A percentile compares a stretch with the other conserved stretches of the same genome.
phyloP scores from a whole-genome alignment of 2,329 filamentous ascomycete species.

The Penicillium occitanis region DNA sequence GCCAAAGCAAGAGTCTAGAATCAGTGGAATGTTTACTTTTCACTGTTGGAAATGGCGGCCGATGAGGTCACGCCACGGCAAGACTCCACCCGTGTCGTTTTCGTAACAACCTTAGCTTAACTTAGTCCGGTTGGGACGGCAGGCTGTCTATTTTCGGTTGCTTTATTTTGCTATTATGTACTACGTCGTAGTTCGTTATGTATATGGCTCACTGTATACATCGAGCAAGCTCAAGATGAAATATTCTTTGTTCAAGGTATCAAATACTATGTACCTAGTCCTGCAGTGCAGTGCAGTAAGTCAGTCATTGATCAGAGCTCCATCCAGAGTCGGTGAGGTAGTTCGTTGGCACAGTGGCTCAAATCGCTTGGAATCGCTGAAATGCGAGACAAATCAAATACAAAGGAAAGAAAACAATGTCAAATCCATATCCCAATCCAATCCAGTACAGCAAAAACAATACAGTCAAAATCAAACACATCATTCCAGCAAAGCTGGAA shows the following conservation, averaged over 20 bases:
- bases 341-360: constrained; percentile 7
- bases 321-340: not conserved
- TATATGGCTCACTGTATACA: not conserved
- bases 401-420: constrained; percentile 13
- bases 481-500: constrained; percentile 22
- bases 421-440: constrained; percentile 2
- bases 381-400: constrained; percentile 19
- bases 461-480: constrained; percentile 17
- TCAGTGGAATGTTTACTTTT: not conserved
- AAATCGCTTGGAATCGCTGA: constrained; percentile 20
- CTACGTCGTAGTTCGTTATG: not conserved
- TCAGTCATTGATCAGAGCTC: constrained; percentile 11
- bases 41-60: not conserved
- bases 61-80: constrained; percentile 8
- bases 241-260: constrained; percentile 17
- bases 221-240: not conserved
- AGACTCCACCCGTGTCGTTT: constrained; percentile 10
- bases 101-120: not conserved
- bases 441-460: constrained; percentile 9
- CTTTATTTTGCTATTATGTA: not conserved
- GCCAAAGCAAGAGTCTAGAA: not conserved
- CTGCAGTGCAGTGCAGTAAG: constrained; percentile 12
- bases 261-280: constrained; percentile 15
- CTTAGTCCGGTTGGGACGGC: not conserved
- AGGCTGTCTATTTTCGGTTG: not conserved